Percentiles rank a stretch among this genome's conserved stretches.
Evolutionary conservation across 768 basidiomycete genomes (phyloP).

Genomic region (Leccinum subtestaceum): DNA sequence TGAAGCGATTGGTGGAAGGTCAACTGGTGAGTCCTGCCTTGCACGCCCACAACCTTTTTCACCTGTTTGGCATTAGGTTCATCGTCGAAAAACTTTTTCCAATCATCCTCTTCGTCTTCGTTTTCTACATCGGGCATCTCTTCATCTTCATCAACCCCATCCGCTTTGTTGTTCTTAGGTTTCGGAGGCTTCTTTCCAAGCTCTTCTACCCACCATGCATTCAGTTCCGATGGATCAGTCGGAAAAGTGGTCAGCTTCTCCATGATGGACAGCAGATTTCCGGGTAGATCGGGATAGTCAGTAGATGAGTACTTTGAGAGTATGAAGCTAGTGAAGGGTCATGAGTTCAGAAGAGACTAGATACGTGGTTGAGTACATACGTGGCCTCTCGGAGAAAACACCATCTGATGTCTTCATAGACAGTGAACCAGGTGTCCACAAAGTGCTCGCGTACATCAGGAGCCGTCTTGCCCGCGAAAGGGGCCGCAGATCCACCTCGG

Average conservation of each 20-base stretch:
- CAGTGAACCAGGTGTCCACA: conserved; percentile 68
- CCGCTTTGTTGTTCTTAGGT: conserved; percentile 42
- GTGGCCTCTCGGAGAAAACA: conserved; percentile 80
- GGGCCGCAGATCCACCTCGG: conserved; percentile 20
- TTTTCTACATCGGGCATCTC: conserved; percentile 33
- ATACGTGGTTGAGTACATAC: conserved; percentile 38
- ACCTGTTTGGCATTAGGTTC: conserved; percentile 37
- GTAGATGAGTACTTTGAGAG: conserved; percentile 27
- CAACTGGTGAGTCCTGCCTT: conserved; percentile 56
- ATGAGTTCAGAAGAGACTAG: background rate
- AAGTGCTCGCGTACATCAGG: conserved; percentile 63
- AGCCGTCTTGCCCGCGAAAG: conserved; percentile 42
- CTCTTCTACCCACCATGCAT: conserved; percentile 77
- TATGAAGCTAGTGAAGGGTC: conserved; percentile 14
- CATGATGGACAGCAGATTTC: conserved; percentile 63
- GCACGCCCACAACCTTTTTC: conserved; percentile 37
- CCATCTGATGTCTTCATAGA: conserved; percentile 84
- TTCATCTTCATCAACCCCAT: conserved; percentile 36
- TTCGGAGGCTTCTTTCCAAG: conserved; percentile 57
- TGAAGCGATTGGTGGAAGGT: conserved; percentile 78
- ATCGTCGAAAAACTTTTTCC: conserved; percentile 84
- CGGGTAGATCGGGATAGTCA: conserved; percentile 37
- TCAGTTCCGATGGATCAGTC: conserved; percentile 62
- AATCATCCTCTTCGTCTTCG: conserved; percentile 54
- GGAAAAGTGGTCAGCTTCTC: conserved; percentile 74